Evolutionary conservation across 2,329 filamentous ascomycete genomes (phyloP).

Genomic region (Epichloe gansuensis): DNA sequence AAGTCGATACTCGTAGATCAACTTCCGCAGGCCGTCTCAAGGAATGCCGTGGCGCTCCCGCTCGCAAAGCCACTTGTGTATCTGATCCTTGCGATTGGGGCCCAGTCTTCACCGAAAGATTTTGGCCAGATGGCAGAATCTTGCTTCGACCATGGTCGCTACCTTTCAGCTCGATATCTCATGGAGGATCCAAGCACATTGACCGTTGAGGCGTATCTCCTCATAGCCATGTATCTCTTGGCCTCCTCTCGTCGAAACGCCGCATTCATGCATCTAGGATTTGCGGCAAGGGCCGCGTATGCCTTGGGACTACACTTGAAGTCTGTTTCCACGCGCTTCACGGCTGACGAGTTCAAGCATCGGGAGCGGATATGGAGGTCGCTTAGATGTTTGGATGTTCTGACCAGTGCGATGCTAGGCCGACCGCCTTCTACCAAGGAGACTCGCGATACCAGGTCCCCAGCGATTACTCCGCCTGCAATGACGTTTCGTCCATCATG

Average conservation of each 20-base stretch:
- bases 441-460: conserved; percentile 6
- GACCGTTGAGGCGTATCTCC: conserved; percentile 37
- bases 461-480: conserved; percentile 13
- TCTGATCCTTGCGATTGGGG: conserved; percentile 15
- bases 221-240: conserved; percentile 49
- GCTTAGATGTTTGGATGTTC: conserved; percentile 15
- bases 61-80: conserved; percentile 25
- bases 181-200: conserved; percentile 41
- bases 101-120: conserved; percentile 18
- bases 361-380: conserved; percentile 17
- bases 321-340: conserved; percentile 12
- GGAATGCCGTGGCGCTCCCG: conserved; percentile 3
- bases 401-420: conserved; percentile 15
- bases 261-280: conserved; percentile 51
- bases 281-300: conserved; percentile 44
- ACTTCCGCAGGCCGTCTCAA: conserved; percentile 6
- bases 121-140: conserved; percentile 14
- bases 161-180: conserved; percentile 13
- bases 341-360: conserved; percentile 8
- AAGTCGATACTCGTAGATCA: conserved; percentile 16
- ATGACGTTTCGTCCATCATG: conserved; percentile 13
- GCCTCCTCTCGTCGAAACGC: conserved; percentile 46
- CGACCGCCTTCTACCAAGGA: conserved; percentile 15
- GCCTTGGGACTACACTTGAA: conserved; percentile 40
- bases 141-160: conserved; percentile 17